Evolutionary conservation across 768 basidiomycete genomes (phyloP), one percentile per base, ranked within the genome.

Genomic region (Russula sp.): DNA sequence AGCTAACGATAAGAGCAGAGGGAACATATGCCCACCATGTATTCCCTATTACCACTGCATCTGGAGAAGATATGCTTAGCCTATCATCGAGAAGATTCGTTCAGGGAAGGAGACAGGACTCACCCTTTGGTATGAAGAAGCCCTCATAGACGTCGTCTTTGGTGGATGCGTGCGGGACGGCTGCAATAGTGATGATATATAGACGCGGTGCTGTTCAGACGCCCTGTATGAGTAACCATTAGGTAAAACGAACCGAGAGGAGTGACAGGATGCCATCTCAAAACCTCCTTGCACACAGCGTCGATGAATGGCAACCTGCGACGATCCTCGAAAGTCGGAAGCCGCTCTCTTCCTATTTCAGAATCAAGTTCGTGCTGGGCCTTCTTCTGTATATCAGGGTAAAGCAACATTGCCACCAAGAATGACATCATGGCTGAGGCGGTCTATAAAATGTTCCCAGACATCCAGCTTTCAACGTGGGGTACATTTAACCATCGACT

Each of bases 71-170:
- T 11, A 3, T 4, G 25, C 14, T 9, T 0, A 18, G 13, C 5
- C 25, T 3, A 29, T 2, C 25, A 29, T 29, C 25, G 25, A 29
- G 25, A 29, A 29, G 25, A 29, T 29, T 29, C 25, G 25, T 29
- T 29, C 25, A 29, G 25, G 3, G 25, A 29, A 3, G 25, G 25
- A 29, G 29, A 52, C 46, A 13, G 14, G 11, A 32, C 54, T 1
- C 20, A 60, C 61, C 58, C 52, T 63, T 59, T 0, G 70, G 68
- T 20, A 70, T 53, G 13, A 53, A 51, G 45, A 53, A 65, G 13
- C 70, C 69, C 1, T 60, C 25, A 36, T 69, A 70, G 8, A 54
- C 50, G 11, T 66, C 61, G 34, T 71, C 68, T n/a, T 43, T 32
- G 18, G 25, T 42, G 0, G 50, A n/a, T 0, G 51, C n/a, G 16